Evolutionary conservation across 2,329 filamentous ascomycete genomes (phyloP).

Genomic region (Lachnellula cervina): DNA sequence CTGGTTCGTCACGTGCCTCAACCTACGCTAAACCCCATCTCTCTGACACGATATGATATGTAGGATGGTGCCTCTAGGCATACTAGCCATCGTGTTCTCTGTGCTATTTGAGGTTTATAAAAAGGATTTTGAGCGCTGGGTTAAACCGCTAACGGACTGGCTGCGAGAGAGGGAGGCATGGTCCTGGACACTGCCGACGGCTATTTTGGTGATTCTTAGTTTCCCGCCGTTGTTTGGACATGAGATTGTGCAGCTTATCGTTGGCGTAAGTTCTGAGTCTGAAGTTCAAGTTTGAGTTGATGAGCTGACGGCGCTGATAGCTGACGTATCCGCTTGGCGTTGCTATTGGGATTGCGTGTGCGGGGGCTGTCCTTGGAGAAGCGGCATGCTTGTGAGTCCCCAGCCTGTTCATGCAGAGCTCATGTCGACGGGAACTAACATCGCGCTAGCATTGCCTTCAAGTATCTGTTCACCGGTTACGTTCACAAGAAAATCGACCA

Average conservation of each 20-base stretch:
- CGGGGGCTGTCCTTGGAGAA: conserved; percentile 14
- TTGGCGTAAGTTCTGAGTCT: conserved; percentile 8
- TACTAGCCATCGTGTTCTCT: conserved; percentile 9
- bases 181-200: conserved; percentile 11
- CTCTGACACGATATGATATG: background rate
- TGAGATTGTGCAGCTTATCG: conserved; percentile 14
- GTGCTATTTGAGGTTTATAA: conserved; percentile 17
- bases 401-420: background rate
- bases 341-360: conserved; percentile 15
- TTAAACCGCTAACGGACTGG: conserved; percentile 13
- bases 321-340: conserved; percentile 14
- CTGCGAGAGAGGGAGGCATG: conserved; percentile 9
- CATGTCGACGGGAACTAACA: background rate
- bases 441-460: conserved; percentile 11
- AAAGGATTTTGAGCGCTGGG: conserved; percentile 12
- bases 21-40: too few relatives aligned
- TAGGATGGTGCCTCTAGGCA: conserved; percentile 14
- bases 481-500: conserved; percentile 14
- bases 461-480: conserved; percentile 8
- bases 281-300: too few relatives aligned
- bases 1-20: conserved; percentile 3
- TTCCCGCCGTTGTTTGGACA: conserved; percentile 17
- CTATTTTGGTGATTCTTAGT: conserved; percentile 14
- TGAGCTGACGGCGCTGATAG: background rate
- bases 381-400: conserved; percentile 15